Conservation (phyloP, 2,329 filamentous ascomycete species). For the Fusarium gaditjirri region DNA sequence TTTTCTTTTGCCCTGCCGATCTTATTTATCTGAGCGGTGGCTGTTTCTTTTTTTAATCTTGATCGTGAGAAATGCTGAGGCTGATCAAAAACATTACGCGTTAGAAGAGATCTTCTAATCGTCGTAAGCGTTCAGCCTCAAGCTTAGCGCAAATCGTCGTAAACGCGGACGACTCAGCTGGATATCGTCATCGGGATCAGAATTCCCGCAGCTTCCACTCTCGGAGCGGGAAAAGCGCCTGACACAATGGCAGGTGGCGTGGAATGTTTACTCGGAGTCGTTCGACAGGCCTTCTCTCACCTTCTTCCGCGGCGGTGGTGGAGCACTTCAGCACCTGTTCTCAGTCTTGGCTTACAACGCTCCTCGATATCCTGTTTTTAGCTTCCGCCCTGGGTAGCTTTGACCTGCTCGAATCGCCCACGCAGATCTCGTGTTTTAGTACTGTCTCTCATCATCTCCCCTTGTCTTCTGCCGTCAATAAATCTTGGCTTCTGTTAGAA, state of each 20-base stretch:
- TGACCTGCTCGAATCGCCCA: conserved; percentile 25
- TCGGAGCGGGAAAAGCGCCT: not conserved
- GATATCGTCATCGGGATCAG: not conserved
- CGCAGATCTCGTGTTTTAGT: conserved; percentile 30
- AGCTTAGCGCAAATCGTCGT: not conserved
- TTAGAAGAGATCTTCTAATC: not conserved
- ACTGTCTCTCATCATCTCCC: conserved; percentile 36
- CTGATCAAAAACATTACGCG: not conserved
- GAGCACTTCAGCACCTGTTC: not conserved
- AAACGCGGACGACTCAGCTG: not conserved
- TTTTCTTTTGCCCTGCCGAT: conserved; percentile 1
- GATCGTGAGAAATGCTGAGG: not conserved
- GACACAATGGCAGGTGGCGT: not conserved
- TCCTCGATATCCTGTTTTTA: conserved; percentile 19
- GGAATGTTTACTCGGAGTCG: not conserved
- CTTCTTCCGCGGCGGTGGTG: not conserved
- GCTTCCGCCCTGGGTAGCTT: not conserved
- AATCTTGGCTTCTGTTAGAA: conserved; percentile 21
- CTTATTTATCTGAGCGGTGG: not conserved
- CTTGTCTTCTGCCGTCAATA: conserved; percentile 10
- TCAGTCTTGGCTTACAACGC: conserved; percentile 9
- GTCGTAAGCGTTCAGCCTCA: conserved; percentile 1
- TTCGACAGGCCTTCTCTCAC: not conserved
- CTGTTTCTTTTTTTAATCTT: not conserved
- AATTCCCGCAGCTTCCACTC: conserved; percentile 15